Evolutionary conservation across 257 asterid species (phyloP), one percentile per base, ranked within the genome.

Genomic region (Solanum pimpinellifolium): DNA sequence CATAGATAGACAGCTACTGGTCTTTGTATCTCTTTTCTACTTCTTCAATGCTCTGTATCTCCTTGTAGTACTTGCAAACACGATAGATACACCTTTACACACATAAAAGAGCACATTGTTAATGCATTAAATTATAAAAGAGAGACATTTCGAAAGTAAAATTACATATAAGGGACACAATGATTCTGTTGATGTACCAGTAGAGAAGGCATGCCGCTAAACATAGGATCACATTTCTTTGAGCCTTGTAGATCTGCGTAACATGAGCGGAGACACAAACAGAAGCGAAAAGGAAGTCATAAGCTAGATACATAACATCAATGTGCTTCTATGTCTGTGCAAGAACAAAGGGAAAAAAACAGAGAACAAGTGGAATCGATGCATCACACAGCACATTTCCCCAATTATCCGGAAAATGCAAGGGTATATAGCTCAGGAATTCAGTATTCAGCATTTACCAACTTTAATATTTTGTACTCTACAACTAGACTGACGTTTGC

Each of bases 1-100:
- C 42, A 70, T 2, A 77, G 39, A 8, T 46, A 60, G 81, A 46
- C 84, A 85, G 37, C 90, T 96, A 96, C 89, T 91, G 88, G n/a
- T 95, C 95, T 87, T 95, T 96, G 96, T 87, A 90, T 95, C 98
- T 94, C 96, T 94, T 94, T 92, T 95, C 98, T 60, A 88, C 86
- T 90, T 92, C 97, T 88, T 96, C 98, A 93, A 95, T 77, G 91
- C 91, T 91, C 86, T 93, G 90, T 37, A 95, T 93, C 83, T 94
- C 95, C 89, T 88, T 89, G 65, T 91, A 39, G 84, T 93, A 95
- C 93, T 91, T 95, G 96, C 98, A 92, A 62, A 96, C 82, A 68
- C 98, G 97, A 87, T 89, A 95, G 89, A 93, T 93, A 91, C 93
- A 92, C 99, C 99, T 96, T 87, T 83, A 87, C 62, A 62, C 83